phyloP scores from a whole-genome alignment of 164 flowering plant species.

The Annona cherimola region DNA sequence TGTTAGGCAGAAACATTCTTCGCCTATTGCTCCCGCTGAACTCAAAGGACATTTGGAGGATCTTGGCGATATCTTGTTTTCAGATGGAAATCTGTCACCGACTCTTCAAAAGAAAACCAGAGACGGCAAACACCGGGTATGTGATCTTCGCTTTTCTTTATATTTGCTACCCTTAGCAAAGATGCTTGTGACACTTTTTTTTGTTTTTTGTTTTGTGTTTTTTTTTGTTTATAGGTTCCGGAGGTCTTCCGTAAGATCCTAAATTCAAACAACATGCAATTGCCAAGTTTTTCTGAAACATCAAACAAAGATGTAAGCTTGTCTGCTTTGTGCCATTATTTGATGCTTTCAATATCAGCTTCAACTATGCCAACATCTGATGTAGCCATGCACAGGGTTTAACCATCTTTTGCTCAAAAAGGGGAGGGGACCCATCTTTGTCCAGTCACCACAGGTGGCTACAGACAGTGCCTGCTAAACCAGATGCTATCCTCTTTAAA shows the following conservation, averaged over 20 bases:
- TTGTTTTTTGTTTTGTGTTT: conserved; percentile 3
- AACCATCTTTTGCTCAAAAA: conserved; percentile 66
- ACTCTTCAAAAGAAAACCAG: conserved; percentile 39
- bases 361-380: conserved; percentile 6
- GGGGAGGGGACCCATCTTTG: conserved; percentile 66
- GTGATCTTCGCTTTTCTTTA: not conserved
- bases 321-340: not conserved
- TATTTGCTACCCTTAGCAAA: not conserved
- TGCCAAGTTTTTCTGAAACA: conserved; percentile 61
- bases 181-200: not conserved
- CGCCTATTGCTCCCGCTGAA: conserved; percentile 65
- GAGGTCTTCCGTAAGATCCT: conserved; percentile 64
- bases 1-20: conserved; percentile 61
- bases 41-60: conserved; percentile 69
- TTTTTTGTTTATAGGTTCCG: conserved; percentile 51
- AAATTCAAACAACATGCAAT: conserved; percentile 60
- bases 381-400: conserved; percentile 49
- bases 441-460: conserved; percentile 72
- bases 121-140: conserved; percentile 55
- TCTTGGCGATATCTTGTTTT: conserved; percentile 74
- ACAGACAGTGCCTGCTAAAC: conserved; percentile 63
- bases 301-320: conserved; percentile 86
- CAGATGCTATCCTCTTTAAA: conserved; percentile 71
- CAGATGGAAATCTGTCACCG: conserved; percentile 61
- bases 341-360: conserved; percentile 1